Conservation (phyloP, 805 yeast species). For the Lipomyces mesembrius region DNA sequence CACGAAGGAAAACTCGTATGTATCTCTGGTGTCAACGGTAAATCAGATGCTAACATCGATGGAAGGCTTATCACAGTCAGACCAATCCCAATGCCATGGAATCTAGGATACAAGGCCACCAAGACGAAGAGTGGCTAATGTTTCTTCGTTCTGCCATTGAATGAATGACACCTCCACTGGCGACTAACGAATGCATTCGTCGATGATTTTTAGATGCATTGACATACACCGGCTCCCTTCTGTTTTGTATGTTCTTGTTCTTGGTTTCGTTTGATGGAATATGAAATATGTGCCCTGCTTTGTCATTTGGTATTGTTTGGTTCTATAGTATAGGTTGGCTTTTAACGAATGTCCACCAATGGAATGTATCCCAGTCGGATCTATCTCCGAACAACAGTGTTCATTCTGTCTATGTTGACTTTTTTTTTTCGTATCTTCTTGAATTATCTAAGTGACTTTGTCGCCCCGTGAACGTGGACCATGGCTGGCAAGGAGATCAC, state of each 20-base stretch:
- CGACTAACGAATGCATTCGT: neutral
- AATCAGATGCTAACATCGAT: neutral
- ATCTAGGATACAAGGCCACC: slow-evolving; percentile 6
- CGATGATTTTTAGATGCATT: neutral
- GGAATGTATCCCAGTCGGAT: neutral
- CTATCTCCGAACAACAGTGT: neutral
- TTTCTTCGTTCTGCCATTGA: too few species aligned
- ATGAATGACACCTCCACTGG: too few species aligned
- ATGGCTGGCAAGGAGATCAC: too few species aligned
- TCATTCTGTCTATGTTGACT: neutral
- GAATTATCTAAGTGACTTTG: too few species aligned
- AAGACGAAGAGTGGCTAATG: slow-evolving; percentile 12
- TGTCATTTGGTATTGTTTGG: neutral
- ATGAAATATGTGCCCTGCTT: neutral
- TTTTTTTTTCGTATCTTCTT: too few species aligned
- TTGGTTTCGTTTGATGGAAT: too few species aligned
- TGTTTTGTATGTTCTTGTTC: neutral
- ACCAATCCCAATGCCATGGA: slow-evolving; percentile 37
- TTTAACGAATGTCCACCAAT: neutral
- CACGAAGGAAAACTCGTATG: slow-evolving; percentile 58
- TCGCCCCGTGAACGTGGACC: too few species aligned
- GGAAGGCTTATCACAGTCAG: slow-evolving; percentile 25
- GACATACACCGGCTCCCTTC: neutral
- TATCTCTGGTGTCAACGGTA: neutral
- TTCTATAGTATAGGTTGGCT: neutral